These are phyloP conservation scores for Leccinum subtestaceum DNA, from an alignment of 768 basidiomycete genomes.

Conservation along the genomic window DNA sequence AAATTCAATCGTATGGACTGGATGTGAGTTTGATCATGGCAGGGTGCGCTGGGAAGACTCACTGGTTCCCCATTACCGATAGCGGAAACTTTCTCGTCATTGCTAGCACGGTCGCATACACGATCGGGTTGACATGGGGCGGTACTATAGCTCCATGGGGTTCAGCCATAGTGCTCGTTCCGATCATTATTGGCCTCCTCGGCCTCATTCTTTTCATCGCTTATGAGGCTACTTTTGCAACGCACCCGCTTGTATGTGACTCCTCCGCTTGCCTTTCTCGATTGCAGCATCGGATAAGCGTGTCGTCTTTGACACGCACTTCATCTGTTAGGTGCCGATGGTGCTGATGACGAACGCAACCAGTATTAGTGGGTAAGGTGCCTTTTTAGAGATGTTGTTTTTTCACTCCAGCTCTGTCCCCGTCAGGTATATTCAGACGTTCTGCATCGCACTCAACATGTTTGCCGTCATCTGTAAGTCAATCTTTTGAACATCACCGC, in stretches of 20 bases:
- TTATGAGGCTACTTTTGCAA: constrained; percentile 37
- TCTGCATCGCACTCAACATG: constrained; percentile 23
- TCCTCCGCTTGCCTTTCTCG: neutral
- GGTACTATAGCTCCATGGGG: constrained; percentile 42
- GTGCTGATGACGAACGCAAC: constrained; percentile 33
- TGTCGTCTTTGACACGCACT: neutral
- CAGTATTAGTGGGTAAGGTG: constrained; percentile 24
- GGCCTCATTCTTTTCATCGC: constrained; percentile 36
- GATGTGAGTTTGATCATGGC: constrained; percentile 27
- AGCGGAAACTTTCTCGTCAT: constrained; percentile 39
- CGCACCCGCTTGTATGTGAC: constrained; percentile 33
- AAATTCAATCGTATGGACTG: constrained; percentile 39
- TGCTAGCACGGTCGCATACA: constrained; percentile 24
- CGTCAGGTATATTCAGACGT: constrained; percentile 31
- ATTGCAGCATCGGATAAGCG: neutral
- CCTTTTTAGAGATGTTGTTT: neutral
- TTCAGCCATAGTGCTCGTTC: constrained; percentile 38
- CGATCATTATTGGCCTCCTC: constrained; percentile 39
- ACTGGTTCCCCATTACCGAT: neutral
- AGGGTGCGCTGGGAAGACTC: neutral
- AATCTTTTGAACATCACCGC: neutral
- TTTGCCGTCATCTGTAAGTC: constrained; percentile 23
- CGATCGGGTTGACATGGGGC: constrained; percentile 41
- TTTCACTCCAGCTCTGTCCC: neutral
- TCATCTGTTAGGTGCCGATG: constrained; percentile 31